A percentile compares a stretch with the other conserved stretches of the same genome.
These are phyloP conservation scores for Cucurbita pepo DNA, from an alignment of 306 rosid species.

Conservation along the genomic window DNA sequence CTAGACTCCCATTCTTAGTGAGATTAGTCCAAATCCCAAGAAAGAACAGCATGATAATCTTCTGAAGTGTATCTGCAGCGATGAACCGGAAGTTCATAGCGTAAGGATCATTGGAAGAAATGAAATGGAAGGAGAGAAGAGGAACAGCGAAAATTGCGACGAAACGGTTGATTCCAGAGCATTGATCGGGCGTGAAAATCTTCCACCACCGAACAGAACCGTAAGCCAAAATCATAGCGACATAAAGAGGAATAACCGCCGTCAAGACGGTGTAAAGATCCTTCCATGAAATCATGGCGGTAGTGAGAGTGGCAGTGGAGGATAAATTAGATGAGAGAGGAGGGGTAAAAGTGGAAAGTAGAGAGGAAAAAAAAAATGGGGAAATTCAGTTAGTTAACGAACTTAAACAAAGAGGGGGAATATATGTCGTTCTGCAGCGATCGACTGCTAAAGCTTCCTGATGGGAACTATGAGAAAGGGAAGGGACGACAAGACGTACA, in stretches of 20 bases:
- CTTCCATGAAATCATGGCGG: slow-evolving; percentile 45
- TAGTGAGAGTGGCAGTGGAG: neutral
- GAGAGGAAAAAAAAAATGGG: no score
- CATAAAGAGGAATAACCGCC: slow-evolving; percentile 83
- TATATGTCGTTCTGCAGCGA: neutral
- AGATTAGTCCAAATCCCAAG: slow-evolving; percentile 60
- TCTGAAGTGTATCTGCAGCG: slow-evolving; percentile 93
- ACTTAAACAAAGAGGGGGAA: slow-evolving; percentile 7
- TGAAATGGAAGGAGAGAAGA: slow-evolving; percentile 84
- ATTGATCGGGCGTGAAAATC: slow-evolving; percentile 98
- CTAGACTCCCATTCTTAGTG: slow-evolving; percentile 66
- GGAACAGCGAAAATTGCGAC: slow-evolving; percentile 95
- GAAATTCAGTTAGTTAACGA: slow-evolving; percentile 44
- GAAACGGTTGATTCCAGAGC: slow-evolving; percentile 95
- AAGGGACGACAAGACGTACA: slow-evolving; percentile 5
- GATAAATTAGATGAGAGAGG: slow-evolving; percentile 1
- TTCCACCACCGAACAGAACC: slow-evolving; percentile 99
- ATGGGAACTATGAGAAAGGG: slow-evolving; percentile 8
- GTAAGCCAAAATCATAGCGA: slow-evolving; percentile 91
- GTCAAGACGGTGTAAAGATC: slow-evolving; percentile 77
- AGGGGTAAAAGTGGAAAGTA: slow-evolving; percentile 29
- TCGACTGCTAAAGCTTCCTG: neutral
- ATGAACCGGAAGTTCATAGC: slow-evolving; percentile 84
- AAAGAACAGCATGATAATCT: slow-evolving; percentile 60
- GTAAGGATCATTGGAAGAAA: slow-evolving; percentile 64